Evolutionary conservation across 2,329 filamentous ascomycete genomes (phyloP), one percentile per base, ranked within the genome.

Genomic region (Hypoxylon sp.): DNA sequence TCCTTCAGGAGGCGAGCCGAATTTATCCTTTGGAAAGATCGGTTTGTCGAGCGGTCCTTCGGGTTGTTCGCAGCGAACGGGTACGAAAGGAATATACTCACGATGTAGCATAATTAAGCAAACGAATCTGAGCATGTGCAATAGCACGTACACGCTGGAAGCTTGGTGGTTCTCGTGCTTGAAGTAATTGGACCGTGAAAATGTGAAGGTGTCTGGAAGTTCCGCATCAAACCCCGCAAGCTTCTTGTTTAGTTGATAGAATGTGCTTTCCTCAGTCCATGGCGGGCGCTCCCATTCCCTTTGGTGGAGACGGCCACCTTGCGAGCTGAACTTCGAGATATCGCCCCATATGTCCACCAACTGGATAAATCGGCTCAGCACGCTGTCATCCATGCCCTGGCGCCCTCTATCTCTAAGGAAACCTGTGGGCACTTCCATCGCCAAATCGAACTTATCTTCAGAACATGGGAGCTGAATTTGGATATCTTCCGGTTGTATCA

Each of bases 61-160:
- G 0, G 86, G 86, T 19, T 75, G 78, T 1, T 74, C 68, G 71
- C 84, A 87, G 8, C 84, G 82, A 14, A 91, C 81, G 1, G 90
- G 88, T 14, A 91, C 84, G 74, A 91, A 91, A 0, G 90, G 89
- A 26, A 92, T 84, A 68, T 90, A 92, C 75, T 92, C 90, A 68
- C 90, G 84, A 74, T 92, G 88, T 29, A 92, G 82, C 81, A 91
- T 88, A 69, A 93, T 89, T 62, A 86, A 84, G 75, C 89, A 92
- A 1, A 92, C 81, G 1, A 87, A 86, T 65, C 88, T 86, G 0
- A 92, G 84, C 72, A 90, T 88, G 73, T 93, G 91, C 60, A 93
- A 80, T 3, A 91, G 84, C 9, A 90, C 86, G 74, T 91, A 93
- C 6, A 87, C 85, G 50, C 89, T 90, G 1, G 88, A 88, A 1